phyloP scores from a whole-genome alignment of 345 rosid species.

The Eutrema heterophyllum region DNA sequence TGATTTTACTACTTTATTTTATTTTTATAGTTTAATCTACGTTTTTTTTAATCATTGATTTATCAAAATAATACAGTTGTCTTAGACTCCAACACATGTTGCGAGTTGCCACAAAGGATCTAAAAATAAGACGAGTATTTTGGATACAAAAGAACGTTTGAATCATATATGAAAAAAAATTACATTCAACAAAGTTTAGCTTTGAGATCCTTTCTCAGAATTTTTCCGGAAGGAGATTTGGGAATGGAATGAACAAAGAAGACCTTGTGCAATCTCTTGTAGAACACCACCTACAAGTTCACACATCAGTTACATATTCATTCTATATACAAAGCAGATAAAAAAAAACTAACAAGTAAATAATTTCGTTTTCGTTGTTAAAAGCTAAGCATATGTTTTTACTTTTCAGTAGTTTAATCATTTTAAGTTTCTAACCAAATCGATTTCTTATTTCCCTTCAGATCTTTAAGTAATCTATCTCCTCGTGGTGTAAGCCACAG shows the following conservation, averaged over 20 bases:
- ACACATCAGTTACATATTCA: not conserved
- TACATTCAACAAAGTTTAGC: constrained; percentile 43
- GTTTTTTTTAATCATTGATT: not conserved
- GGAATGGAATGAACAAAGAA: constrained; percentile 77
- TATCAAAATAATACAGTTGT: not conserved
- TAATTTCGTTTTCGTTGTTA: not conserved
- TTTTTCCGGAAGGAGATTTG: constrained; percentile 86
- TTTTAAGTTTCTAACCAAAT: too few relatives aligned
- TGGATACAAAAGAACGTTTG: constrained; percentile 2
- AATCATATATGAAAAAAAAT: not conserved
- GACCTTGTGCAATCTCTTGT: constrained; percentile 77
- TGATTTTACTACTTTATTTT: too few relatives aligned
- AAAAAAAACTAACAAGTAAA: not conserved
- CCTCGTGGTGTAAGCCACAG: too few relatives aligned
- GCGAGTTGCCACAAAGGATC: not conserved
- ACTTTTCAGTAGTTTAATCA: not conserved
- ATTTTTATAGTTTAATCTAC: too few relatives aligned
- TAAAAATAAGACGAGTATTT: not conserved
- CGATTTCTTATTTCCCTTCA: too few relatives aligned
- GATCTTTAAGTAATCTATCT: too few relatives aligned
- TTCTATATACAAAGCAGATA: not conserved
- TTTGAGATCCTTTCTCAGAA: constrained; percentile 74
- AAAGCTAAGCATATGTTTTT: not conserved
- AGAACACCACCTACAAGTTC: constrained; percentile 60
- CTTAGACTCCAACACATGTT: not conserved